Conservation (phyloP, 495 filamentous ascomycete species). For the Neurospora tetraspora region DNA sequence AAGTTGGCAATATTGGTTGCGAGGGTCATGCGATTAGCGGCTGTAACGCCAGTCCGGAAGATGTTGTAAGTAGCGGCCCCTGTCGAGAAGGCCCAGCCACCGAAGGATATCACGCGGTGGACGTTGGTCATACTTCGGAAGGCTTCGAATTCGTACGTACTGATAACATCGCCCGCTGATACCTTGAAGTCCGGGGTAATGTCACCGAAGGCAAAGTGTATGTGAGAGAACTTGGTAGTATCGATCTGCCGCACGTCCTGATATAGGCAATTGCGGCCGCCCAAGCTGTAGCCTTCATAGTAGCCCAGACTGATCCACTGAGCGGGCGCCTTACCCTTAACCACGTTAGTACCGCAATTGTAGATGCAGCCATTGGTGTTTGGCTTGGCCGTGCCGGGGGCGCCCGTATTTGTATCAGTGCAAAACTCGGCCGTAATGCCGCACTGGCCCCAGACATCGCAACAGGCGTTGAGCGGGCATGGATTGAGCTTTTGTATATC, state of each 20-base stretch:
- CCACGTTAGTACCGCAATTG: slow-evolving; percentile 36
- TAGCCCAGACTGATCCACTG: slow-evolving; percentile 13
- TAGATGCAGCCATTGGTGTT: slow-evolving; percentile 37
- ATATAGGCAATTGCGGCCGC: slow-evolving; percentile 15
- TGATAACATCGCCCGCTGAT: not conserved
- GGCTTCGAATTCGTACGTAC: slow-evolving; percentile 10
- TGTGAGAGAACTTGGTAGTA: slow-evolving; percentile 17
- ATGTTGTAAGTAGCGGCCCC: slow-evolving; percentile 7
- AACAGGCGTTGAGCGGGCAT: slow-evolving; percentile 28
- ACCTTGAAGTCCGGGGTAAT: slow-evolving; percentile 8
- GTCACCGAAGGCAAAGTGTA: slow-evolving; percentile 22
- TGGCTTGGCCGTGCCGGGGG: slow-evolving; percentile 26
- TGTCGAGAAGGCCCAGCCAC: slow-evolving; percentile 27
- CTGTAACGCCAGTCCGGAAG: slow-evolving; percentile 12
- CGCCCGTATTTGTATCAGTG: slow-evolving; percentile 20
- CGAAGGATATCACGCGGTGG: slow-evolving; percentile 28
- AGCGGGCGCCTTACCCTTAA: slow-evolving; percentile 6
- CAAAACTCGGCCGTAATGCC: slow-evolving; percentile 42
- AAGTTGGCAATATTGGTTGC: slow-evolving; percentile 18
- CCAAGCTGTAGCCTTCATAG: slow-evolving; percentile 18
- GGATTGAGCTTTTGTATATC: slow-evolving; percentile 21
- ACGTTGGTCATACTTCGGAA: slow-evolving; percentile 11
- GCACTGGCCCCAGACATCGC: slow-evolving; percentile 37
- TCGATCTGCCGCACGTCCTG: slow-evolving; percentile 5
- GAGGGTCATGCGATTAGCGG: slow-evolving; percentile 15